Evolutionary conservation across 768 basidiomycete species (phyloP), one percentile per base, ranked within the genome.

Genomic region (Boletus huronensis): DNA sequence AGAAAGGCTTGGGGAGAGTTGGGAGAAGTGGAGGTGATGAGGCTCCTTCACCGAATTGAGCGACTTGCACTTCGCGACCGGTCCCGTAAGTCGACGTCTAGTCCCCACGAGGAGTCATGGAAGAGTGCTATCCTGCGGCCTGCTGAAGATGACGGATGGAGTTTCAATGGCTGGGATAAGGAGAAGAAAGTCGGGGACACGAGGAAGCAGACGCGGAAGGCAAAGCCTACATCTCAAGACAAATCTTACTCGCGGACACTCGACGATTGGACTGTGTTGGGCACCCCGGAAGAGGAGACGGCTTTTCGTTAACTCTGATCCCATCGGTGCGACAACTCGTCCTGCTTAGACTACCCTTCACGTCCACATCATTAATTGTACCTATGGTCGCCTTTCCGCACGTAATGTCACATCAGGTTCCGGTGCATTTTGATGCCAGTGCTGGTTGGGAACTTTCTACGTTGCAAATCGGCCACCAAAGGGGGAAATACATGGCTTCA

Each of bases 41-140:
- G 64, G 8, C 69, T 83, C 38, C 58, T 88, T 28, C 64, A 69
- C 17, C 75, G 75, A 42, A 81, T 88, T 34, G 85, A 88, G 63
- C 69, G 58, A 43, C 65, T 78, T 14, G 67, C 61, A 5, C 65
- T 70, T 6, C 68, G 65, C 49, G 64, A 64, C 2, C 58, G 58
- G 45, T 43, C 58, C 26, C 58, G 62, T 7, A 64, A 61, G 43
- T 25, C 38, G 9, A 46, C 46, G 45, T 43, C 52, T 0, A 56
- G 52, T 25, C 53, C 62, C 1, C 56, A 62, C 32, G 65, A 51
- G 47, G 60, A 62, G 51, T 43, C 65, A 6, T 86, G 84, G 85
- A 84, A 82, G 59, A 60, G 61, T 6, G 59, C 65, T 21, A 65
- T 67, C 0, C 52, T 74, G 29, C 57, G 68, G 29, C 58, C 69